phyloP scores from a whole-genome alignment of 1,284 basidiomycete genomes.

The Malassezia equina region DNA sequence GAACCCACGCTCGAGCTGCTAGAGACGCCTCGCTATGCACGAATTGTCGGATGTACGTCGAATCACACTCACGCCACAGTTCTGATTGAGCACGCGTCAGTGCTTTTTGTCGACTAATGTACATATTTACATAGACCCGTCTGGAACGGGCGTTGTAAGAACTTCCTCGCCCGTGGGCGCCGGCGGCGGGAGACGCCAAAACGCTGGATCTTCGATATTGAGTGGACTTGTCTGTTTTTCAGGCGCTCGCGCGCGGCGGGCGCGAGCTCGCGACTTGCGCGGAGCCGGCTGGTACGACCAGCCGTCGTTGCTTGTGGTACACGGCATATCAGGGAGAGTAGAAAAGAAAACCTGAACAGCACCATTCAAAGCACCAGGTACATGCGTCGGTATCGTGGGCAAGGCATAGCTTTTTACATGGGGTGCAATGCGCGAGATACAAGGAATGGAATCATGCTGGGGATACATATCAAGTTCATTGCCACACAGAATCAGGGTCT shows the following conservation, averaged over 20 bases:
- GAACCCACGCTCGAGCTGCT: slow-evolving; percentile 12
- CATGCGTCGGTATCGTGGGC: not conserved
- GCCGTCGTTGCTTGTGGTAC: not conserved
- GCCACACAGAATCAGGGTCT: slow-evolving; percentile 8
- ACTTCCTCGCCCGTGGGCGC: not conserved
- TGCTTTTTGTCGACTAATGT: slow-evolving; percentile 6
- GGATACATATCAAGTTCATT: slow-evolving; percentile 13
- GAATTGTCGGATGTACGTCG: slow-evolving; percentile 4
- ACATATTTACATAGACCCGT: not conserved
- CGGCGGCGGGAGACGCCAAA: slow-evolving; percentile 7
- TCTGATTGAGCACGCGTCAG: slow-evolving; percentile 7
- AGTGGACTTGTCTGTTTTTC: not conserved
- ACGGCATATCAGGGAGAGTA: not conserved
- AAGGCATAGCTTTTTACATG: not conserved
- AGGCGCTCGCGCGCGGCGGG: not conserved
- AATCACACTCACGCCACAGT: not conserved
- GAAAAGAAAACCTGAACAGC: slow-evolving; percentile 8
- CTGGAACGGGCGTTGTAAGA: not conserved
- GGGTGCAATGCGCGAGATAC: not conserved
- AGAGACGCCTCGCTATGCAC: slow-evolving; percentile 7
- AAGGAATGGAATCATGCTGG: not conserved
- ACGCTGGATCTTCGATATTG: not conserved
- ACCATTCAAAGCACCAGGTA: slow-evolving; percentile 7
- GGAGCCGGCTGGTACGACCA: slow-evolving; percentile 4
- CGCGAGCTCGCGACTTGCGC: not conserved